phyloP scores from a whole-genome alignment of 2,329 filamentous ascomycete species.

The Diaporthe humulicola region DNA sequence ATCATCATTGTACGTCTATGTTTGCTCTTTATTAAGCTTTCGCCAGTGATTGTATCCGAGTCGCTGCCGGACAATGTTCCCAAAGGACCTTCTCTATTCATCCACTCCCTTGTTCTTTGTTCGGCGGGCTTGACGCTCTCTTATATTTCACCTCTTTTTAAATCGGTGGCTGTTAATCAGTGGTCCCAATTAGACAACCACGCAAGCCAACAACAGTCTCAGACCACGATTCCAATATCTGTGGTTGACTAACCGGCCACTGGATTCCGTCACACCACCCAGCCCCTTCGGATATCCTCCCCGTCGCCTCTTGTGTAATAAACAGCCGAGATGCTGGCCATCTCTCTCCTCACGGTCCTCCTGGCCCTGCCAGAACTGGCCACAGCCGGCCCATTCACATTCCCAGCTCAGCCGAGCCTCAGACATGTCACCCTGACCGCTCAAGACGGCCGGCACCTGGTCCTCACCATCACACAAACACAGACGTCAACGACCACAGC shows the following conservation, averaged over 20 bases:
- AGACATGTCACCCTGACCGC: slow-evolving; percentile 31
- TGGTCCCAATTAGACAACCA: neutral
- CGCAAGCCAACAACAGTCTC: neutral
- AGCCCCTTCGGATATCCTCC: neutral
- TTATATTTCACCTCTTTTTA: neutral
- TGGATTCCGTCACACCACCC: slow-evolving; percentile 21
- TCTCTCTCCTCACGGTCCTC: slow-evolving; percentile 30
- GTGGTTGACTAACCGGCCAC: neutral
- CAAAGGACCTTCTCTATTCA: neutral
- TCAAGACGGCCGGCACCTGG: slow-evolving; percentile 4
- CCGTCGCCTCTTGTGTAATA: neutral
- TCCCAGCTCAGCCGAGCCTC: slow-evolving; percentile 20
- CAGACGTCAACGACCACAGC: neutral
- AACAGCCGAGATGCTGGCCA: slow-evolving; percentile 38
- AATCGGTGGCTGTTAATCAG: neutral
- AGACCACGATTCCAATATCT: neutral
- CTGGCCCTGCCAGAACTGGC: slow-evolving; percentile 28
- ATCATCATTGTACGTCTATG: neutral
- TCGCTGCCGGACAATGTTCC: neutral
- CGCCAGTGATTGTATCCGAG: neutral
- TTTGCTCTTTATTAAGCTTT: slow-evolving; percentile 32
- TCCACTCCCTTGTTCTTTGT: slow-evolving; percentile 12
- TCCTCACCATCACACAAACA: slow-evolving; percentile 30
- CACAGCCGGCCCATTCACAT: slow-evolving; percentile 36
- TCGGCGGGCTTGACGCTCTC: slow-evolving; percentile 35